Evolutionary conservation across 1,139 yeast genomes (phyloP).

Genomic region (Yamadazyma songkhlaensis): DNA sequence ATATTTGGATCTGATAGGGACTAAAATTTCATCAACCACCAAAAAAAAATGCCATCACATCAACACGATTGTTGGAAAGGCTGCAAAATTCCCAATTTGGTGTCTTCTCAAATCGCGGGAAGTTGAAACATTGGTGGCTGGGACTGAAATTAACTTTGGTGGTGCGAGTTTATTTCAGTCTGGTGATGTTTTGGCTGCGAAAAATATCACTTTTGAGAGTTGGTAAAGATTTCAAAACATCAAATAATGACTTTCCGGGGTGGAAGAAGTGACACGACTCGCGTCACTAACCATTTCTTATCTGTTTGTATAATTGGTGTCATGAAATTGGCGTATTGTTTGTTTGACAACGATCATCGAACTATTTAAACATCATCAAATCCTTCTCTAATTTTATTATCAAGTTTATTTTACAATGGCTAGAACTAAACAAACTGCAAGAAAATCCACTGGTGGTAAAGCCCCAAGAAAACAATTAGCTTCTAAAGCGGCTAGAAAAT

Average conservation of each 20-base stretch:
- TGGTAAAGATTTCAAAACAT: not conserved
- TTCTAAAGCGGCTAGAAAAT: constrained; percentile 98
- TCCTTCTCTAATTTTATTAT: constrained; percentile 4
- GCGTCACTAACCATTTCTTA: no score
- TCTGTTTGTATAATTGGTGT: no score
- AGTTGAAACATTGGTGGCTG: not conserved
- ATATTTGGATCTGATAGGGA: not conserved
- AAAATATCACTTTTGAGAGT: not conserved
- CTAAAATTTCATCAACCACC: not conserved
- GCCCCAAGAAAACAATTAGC: constrained; percentile 99
- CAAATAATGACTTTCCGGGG: no score
- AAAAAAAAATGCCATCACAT: not conserved
- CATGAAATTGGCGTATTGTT: not conserved
- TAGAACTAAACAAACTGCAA: constrained; percentile 98
- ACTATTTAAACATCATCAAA: constrained; percentile 5
- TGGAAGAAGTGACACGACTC: no score
- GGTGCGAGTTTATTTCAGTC: not conserved
- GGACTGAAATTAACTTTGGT: not conserved
- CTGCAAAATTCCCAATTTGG: not conserved
- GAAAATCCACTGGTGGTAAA: constrained; percentile 99
- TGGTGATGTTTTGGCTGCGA: constrained; percentile 2
- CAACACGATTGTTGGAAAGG: constrained; percentile 2
- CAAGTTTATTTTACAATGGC: constrained; percentile 57
- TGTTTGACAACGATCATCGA: not conserved
- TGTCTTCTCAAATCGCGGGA: not conserved